phyloP scores from a whole-genome alignment of 306 rosid species.

The Glycine tomentella region DNA sequence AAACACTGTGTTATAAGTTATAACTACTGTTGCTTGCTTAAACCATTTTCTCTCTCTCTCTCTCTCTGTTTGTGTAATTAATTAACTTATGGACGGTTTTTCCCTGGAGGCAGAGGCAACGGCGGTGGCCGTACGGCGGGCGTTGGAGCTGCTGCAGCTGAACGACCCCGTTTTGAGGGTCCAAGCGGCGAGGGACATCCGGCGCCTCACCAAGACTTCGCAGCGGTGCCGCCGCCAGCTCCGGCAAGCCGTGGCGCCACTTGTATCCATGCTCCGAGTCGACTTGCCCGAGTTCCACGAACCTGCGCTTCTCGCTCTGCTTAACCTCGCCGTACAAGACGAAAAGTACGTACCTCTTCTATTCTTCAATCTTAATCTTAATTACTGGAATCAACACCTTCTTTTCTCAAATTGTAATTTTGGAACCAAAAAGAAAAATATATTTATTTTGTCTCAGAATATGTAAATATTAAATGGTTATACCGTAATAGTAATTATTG shows the following conservation, averaged over 20 bases:
- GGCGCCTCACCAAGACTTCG: constrained; percentile 83
- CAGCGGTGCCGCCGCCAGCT: constrained; percentile 83
- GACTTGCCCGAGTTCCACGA: constrained; percentile 70
- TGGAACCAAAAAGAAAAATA: not conserved
- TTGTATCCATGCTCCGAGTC: constrained; percentile 67
- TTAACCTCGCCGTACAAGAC: constrained; percentile 92
- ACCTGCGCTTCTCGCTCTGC: constrained; percentile 84
- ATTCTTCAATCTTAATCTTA: not conserved
- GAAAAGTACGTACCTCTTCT: constrained; percentile 60
- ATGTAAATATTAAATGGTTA: not conserved
- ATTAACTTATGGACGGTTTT: constrained; percentile 41
- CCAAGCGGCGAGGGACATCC: constrained; percentile 76
- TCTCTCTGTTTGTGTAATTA: not conserved
- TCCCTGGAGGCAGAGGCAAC: constrained; percentile 7
- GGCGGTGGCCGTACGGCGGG: constrained; percentile 60
- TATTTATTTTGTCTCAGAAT: not conserved
- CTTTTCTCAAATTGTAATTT: not conserved
- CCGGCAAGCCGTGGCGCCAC: constrained; percentile 60
- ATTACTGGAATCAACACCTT: not conserved
- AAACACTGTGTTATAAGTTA: not conserved
- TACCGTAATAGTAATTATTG: not conserved
- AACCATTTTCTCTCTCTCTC: not conserved
- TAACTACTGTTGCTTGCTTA: constrained; percentile 51
- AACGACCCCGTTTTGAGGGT: constrained; percentile 60
- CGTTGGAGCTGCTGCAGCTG: constrained; percentile 58